A percentile compares a stretch with the other conserved stretches of the same genome.
phyloP scores from a whole-genome alignment of 441 rosid species.

The Jatropha podagrica region DNA sequence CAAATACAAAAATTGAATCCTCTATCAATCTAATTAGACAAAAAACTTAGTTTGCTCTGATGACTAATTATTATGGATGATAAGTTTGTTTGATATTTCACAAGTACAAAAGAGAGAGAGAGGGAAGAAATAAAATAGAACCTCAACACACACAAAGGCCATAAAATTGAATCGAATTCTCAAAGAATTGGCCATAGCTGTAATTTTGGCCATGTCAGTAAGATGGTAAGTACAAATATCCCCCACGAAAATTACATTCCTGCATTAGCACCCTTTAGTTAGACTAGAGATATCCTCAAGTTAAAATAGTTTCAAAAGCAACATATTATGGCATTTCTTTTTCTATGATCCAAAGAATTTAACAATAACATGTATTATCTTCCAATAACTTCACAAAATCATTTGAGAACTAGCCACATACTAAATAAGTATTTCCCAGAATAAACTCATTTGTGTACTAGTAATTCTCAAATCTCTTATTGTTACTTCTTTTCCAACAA shows the following conservation, averaged over 20 bases:
- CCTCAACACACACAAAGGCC: background rate
- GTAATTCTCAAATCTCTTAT: constrained; percentile 4
- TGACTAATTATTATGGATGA: background rate
- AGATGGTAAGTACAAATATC: background rate
- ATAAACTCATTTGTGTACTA: background rate
- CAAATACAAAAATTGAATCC: background rate
- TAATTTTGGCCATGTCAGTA: background rate
- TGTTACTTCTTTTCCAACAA: background rate
- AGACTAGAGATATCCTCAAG: background rate
- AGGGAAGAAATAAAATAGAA: too few relatives aligned
- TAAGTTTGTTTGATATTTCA: too few relatives aligned
- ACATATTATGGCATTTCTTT: background rate
- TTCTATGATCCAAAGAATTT: background rate
- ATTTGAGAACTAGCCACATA: background rate
- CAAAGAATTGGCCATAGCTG: background rate
- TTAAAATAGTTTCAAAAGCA: background rate
- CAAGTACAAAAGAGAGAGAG: too few relatives aligned
- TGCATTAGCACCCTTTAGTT: background rate
- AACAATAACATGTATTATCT: background rate
- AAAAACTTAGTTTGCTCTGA: background rate
- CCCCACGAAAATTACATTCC: background rate
- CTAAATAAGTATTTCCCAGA: background rate
- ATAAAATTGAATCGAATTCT: background rate
- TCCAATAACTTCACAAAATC: background rate
- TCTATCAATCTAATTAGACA: background rate